These are phyloP conservation scores for Camellia japonica DNA, from an alignment of 148 eudicot species.

Conservation along the genomic window DNA sequence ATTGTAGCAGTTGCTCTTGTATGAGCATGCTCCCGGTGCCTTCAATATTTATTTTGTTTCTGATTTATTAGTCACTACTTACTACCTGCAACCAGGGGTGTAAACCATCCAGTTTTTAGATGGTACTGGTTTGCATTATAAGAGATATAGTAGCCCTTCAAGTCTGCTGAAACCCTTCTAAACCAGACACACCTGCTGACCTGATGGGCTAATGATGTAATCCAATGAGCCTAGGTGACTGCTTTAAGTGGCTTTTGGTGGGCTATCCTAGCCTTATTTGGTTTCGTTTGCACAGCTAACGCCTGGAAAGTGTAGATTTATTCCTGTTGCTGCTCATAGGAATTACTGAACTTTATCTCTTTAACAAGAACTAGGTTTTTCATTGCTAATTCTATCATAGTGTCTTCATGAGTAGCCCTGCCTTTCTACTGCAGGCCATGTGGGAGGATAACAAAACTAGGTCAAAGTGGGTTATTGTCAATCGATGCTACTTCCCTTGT, in stretches of 20 bases:
- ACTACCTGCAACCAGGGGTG: no score
- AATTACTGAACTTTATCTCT: background rate
- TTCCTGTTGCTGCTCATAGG: background rate
- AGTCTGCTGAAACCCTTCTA: slow-evolving; percentile 2
- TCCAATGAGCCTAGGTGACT: no score
- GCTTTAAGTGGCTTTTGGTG: background rate
- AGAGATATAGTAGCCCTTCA: background rate
- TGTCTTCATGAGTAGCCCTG: slow-evolving; percentile 8
- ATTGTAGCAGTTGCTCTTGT: background rate
- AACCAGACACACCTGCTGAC: slow-evolving; percentile 1
- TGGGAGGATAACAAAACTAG: slow-evolving; percentile 82
- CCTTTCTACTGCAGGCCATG: slow-evolving; percentile 63
- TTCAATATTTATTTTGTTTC: background rate
- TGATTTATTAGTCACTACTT: background rate
- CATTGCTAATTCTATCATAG: background rate
- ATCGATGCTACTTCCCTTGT: slow-evolving; percentile 75
- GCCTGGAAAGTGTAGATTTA: background rate
- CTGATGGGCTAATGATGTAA: background rate
- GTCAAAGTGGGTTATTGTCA: slow-evolving; percentile 62
- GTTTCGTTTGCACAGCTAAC: background rate
- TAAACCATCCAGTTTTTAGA: background rate
- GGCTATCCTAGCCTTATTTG: slow-evolving; percentile 1
- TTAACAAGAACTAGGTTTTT: background rate
- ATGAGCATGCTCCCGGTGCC: background rate
- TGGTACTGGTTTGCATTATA: background rate